Conservation (phyloP, 257 asterid species). For the Primulina huaijiensis region DNA sequence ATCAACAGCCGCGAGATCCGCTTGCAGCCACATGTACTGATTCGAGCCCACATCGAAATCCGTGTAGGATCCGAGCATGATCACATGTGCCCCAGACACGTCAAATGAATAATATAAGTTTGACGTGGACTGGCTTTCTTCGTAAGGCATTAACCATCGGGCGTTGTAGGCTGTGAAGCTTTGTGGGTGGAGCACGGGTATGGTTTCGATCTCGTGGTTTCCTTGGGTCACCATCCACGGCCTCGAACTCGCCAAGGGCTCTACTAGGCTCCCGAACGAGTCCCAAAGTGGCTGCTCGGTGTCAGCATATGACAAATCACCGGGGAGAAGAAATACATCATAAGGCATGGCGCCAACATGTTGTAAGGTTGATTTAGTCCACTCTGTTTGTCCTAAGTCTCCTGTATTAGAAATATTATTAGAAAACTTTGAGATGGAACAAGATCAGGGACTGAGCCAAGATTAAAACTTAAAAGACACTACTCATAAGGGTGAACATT, state of each 20-base stretch:
- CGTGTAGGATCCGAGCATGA: conserved; percentile 81
- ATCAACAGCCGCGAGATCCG: conserved; percentile 51
- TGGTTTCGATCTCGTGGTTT: conserved; percentile 70
- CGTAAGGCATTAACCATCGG: conserved; percentile 74
- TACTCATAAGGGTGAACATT: too few relatives aligned
- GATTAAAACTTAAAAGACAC: too few relatives aligned
- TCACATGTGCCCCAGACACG: conserved; percentile 51
- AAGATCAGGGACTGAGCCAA: too few relatives aligned
- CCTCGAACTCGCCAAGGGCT: conserved; percentile 60
- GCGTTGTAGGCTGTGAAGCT: conserved; percentile 74
- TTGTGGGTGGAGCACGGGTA: conserved; percentile 53
- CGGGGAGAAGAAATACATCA: conserved; percentile 69
- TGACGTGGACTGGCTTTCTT: conserved; percentile 54
- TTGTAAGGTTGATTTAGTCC: conserved; percentile 70
- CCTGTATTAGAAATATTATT: conserved; percentile 31
- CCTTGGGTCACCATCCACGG: conserved; percentile 82
- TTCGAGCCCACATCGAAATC: conserved; percentile 52
- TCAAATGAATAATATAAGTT: conserved; percentile 77
- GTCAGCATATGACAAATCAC: conserved; percentile 85
- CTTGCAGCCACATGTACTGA: conserved; percentile 65
- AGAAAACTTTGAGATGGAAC: too few relatives aligned
- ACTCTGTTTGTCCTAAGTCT: conserved; percentile 83
- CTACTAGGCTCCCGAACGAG: conserved; percentile 74
- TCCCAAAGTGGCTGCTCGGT: conserved; percentile 76
- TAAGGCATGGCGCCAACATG: conserved; percentile 56